phyloP scores from a whole-genome alignment of 306 rosid species.

The Quercus suber region DNA sequence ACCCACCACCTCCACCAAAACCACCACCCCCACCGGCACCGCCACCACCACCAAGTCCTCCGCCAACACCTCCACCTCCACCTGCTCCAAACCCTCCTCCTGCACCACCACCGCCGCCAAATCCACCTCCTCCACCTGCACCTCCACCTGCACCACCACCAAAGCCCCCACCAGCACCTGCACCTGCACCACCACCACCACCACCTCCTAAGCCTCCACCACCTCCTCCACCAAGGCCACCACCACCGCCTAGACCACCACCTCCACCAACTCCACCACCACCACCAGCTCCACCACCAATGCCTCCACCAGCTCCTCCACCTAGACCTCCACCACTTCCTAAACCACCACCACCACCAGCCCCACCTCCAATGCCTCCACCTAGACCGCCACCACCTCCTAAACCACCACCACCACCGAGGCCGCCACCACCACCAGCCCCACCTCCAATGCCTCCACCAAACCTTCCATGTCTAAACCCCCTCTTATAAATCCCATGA shows the following conservation, averaged over 20 bases:
- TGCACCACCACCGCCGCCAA: slow-evolving; percentile 20
- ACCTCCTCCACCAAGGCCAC: slow-evolving; percentile 6
- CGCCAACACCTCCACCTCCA: slow-evolving; percentile 23
- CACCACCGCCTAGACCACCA: slow-evolving; percentile 29
- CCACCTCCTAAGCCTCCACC: slow-evolving; percentile 34
- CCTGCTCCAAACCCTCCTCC: slow-evolving; percentile 31
- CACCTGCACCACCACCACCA: slow-evolving; percentile 19
- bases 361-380: slow-evolving; percentile 33
- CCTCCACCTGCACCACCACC: slow-evolving; percentile 19
- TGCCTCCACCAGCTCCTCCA: slow-evolving; percentile 26
- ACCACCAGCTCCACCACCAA: slow-evolving; percentile 33
- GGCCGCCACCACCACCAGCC: slow-evolving; percentile 25
- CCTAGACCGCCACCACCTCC: slow-evolving; percentile 22
- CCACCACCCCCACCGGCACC: slow-evolving; percentile 34
- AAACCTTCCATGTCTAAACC: slow-evolving; percentile 27
- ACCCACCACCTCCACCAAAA: slow-evolving; percentile 16
- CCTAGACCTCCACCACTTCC: slow-evolving; percentile 21
- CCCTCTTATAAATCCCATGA: slow-evolving; percentile 1
- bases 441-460: slow-evolving; percentile 32
- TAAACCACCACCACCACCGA: slow-evolving; percentile 9
- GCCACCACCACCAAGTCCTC: slow-evolving; percentile 34
- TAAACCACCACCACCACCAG: slow-evolving; percentile 1
- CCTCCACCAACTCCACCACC: slow-evolving; percentile 25
- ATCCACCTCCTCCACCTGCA: slow-evolving; percentile 25
- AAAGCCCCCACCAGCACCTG: slow-evolving; percentile 12